Conservation (phyloP, 1,284 basidiomycete species). For the Amylostereum areolatum region DNA sequence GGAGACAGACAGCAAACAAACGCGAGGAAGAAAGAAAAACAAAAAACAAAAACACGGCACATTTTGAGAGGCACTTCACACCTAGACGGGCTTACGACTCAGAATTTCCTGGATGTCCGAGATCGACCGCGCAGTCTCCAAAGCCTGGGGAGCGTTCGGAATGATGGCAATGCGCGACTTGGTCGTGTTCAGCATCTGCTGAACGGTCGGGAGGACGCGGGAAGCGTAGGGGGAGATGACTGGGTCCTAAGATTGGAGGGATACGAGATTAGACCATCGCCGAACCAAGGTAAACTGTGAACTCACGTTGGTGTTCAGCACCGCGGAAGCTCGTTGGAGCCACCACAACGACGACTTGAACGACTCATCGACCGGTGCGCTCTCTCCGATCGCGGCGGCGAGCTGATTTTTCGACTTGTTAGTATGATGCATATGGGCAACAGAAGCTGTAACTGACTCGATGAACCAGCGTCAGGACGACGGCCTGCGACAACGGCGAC, state of each 20-base stretch:
- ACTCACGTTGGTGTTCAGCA: slow-evolving; percentile 66
- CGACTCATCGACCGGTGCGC: slow-evolving; percentile 65
- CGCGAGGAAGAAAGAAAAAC: too few relatives aligned
- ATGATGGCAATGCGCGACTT: slow-evolving; percentile 72
- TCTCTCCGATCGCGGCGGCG: slow-evolving; percentile 65
- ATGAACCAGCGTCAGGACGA: slow-evolving; percentile 74
- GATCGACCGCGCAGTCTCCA: slow-evolving; percentile 63
- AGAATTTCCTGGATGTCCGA: slow-evolving; percentile 70
- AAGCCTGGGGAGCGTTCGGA: slow-evolving; percentile 58
- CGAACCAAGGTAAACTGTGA: too few relatives aligned
- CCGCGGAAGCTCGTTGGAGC: slow-evolving; percentile 65
- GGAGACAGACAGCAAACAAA: too few relatives aligned
- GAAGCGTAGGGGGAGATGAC: slow-evolving; percentile 75
- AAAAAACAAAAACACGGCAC: too few relatives aligned
- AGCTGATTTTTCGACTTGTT: slow-evolving; percentile 37
- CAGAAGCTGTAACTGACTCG: slow-evolving; percentile 43
- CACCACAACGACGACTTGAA: slow-evolving; percentile 81
- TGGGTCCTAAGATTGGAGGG: slow-evolving; percentile 70
- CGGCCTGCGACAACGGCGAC: slow-evolving; percentile 70
- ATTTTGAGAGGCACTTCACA: too few relatives aligned
- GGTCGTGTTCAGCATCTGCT: slow-evolving; percentile 65
- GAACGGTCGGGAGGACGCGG: slow-evolving; percentile 72
- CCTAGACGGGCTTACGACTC: slow-evolving; percentile 50
- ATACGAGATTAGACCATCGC: too few relatives aligned
- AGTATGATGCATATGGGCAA: slow-evolving; percentile 6